Evolutionary conservation across 2,329 filamentous ascomycete genomes (phyloP).

Genomic region (Alternaria arborescens): DNA sequence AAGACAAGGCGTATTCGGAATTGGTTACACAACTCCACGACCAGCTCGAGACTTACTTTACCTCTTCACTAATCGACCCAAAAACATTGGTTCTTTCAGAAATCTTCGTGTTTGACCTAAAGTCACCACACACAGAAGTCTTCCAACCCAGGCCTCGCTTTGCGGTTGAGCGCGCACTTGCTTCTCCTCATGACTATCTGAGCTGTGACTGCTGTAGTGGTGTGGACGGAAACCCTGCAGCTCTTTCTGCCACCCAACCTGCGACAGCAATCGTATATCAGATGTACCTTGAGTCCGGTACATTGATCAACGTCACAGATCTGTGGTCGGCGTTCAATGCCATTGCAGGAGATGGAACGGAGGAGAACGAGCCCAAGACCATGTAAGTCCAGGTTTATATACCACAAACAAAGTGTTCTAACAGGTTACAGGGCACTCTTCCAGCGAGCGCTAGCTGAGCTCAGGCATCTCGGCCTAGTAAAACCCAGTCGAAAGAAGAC

Average conservation of each 20-base stretch:
- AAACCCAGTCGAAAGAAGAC: constrained; percentile 90
- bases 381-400: constrained; percentile 45
- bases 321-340: constrained; percentile 79
- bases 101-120: constrained; percentile 77
- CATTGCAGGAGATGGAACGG: constrained; percentile 63
- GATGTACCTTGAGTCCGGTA: constrained; percentile 79
- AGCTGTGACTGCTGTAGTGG: constrained; percentile 72
- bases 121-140: constrained; percentile 73
- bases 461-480: constrained; percentile 85
- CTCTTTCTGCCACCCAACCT: constrained; percentile 69
- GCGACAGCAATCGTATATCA: constrained; percentile 79
- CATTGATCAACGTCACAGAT: constrained; percentile 80
- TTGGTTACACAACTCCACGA: constrained; percentile 67
- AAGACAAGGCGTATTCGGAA: constrained; percentile 75
- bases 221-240: constrained; percentile 49
- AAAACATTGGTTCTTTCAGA: constrained; percentile 70
- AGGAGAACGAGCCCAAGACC: constrained; percentile 59
- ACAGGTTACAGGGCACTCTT: constrained; percentile 69
- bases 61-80: constrained; percentile 57
- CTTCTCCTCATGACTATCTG: constrained; percentile 78
- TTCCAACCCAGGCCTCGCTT: constrained; percentile 77
- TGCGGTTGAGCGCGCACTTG: constrained; percentile 75
- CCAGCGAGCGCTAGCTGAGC: constrained; percentile 83
- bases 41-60: constrained; percentile 60
- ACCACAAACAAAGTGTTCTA: not conserved